phyloP scores from a whole-genome alignment of 306 rosid genomes.

The Styphnolobium japonicum region DNA sequence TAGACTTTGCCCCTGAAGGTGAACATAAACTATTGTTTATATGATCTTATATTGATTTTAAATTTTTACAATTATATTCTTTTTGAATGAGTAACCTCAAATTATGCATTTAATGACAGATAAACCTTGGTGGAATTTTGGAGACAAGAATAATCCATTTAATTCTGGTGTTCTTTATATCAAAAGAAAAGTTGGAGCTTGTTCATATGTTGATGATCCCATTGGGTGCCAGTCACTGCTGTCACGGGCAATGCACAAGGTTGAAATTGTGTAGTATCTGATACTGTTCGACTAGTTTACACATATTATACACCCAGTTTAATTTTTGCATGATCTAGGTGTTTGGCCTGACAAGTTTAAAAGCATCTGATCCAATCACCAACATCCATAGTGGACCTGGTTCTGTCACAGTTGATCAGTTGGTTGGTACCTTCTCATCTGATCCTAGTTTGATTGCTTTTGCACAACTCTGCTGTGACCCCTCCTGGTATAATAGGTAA shows the following conservation, averaged over 20 bases:
- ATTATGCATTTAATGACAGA: constrained; percentile 45
- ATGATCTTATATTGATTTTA: constrained; percentile 8
- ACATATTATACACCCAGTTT: background rate
- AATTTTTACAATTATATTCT: constrained; percentile 6
- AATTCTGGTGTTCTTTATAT: constrained; percentile 87
- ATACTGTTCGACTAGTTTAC: background rate
- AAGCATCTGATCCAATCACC: constrained; percentile 36
- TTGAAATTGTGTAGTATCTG: constrained; percentile 25
- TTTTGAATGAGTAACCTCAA: constrained; percentile 17
- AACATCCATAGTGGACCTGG: constrained; percentile 52
- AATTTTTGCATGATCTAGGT: constrained; percentile 54
- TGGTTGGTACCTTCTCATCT: constrained; percentile 92
- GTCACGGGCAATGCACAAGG: constrained; percentile 98
- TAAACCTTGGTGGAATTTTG: constrained; percentile 93
- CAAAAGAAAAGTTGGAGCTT: constrained; percentile 96
- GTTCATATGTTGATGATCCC: constrained; percentile 98
- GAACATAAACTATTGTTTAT: constrained; percentile 11
- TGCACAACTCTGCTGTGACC: constrained; percentile 92
- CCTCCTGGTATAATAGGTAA: constrained; percentile 79
- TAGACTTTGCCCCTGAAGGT: constrained; percentile 87
- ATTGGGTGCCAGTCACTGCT: constrained; percentile 90
- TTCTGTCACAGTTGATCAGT: constrained; percentile 81
- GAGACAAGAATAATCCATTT: constrained; percentile 79
- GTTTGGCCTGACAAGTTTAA: constrained; percentile 76
- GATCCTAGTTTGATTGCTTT: constrained; percentile 98